Percentiles rank a stretch among this genome's conserved stretches.
Conservation (phyloP, 495 filamentous ascomycete genomes). For the Trypethelium eluteriae region DNA sequence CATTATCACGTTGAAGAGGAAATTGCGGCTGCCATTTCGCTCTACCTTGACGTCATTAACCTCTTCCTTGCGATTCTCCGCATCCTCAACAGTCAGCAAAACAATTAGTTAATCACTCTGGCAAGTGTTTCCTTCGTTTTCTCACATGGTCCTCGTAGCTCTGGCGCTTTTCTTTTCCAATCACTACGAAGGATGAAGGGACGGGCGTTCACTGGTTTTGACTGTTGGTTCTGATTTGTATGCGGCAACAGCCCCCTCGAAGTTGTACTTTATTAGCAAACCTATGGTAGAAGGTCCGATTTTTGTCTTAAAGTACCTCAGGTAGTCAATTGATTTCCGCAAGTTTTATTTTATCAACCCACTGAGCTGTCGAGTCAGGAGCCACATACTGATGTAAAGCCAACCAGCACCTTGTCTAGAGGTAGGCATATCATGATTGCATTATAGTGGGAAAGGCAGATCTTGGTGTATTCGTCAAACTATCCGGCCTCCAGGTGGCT, state of each 20-base stretch:
- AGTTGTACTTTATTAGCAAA: too few relatives aligned
- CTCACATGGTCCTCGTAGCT: background rate
- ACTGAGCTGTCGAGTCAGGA: too few relatives aligned
- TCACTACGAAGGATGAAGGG: background rate
- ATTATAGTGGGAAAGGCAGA: background rate
- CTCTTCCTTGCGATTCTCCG: slow-evolving; percentile 87
- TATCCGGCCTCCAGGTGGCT: background rate
- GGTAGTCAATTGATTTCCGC: too few relatives aligned
- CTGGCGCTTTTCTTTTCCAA: background rate
- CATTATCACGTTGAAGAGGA: slow-evolving; percentile 98
- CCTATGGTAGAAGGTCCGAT: too few relatives aligned
- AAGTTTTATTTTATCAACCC: too few relatives aligned
- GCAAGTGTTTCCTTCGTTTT: background rate
- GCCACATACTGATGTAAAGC: too few relatives aligned
- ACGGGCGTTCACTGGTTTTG: background rate
- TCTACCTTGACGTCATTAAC: slow-evolving; percentile 96
- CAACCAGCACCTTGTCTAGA: too few relatives aligned
- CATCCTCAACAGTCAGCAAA: slow-evolving; percentile 80
- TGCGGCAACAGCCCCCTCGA: too few relatives aligned
- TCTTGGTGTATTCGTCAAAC: background rate
- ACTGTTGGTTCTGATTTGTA: background rate
- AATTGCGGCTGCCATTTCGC: slow-evolving; percentile 88
- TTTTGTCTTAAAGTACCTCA: too few relatives aligned
- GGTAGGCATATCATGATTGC: too few relatives aligned
- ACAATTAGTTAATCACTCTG: slow-evolving; percentile 55